Evolutionary conservation across 2,329 filamentous ascomycete species (phyloP), one percentile per base, ranked within the genome.

Genomic region (Delphinella strobiligena): DNA sequence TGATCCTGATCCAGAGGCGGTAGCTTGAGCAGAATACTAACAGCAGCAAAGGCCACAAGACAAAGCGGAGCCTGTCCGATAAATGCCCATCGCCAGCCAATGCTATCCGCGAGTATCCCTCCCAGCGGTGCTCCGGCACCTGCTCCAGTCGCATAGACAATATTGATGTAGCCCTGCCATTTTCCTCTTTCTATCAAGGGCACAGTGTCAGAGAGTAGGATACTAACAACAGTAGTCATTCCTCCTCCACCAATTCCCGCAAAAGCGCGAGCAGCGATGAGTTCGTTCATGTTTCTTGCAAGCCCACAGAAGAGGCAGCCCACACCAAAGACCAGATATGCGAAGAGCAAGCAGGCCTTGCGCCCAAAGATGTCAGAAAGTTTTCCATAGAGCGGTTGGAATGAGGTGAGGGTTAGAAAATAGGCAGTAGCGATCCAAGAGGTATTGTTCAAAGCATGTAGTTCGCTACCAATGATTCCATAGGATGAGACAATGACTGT

Each of bases 31-130:
- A 71, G 64, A n/a, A 76, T 51, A 36, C 69, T 69, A 12, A 86
- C 81, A 7, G 76, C 66, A 3, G 75, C 34, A 49, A 82, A 75
- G 2, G 82, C 82, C 2, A 79, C 37, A 5, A 79, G 54, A 43
- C 80, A 82, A 4, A 86, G 54, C 2, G 83, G 83, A 0, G 74
- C 72, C 54, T 89, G 84, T 2, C 68, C 68, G 10, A 84, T 57
- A 53, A 91, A 89, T 0, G 81, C 72, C 79, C 80, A 86, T 47
- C 82, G 66, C 82, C 82, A 87, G 24, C 82, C 80, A 37, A 87
- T 69, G 4, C 68, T 74, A 55, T 87, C 82, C 0, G 80, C 74
- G n/a, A 87, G 57, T 5, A 83, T 55, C 2, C 83, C 82, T 12
- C 72, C 83, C 0, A 89, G 48, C 0, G 82, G 80, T 4, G 78